Percentiles rank a stretch among this genome's conserved stretches.
phyloP scores from a whole-genome alignment of 495 filamentous ascomycete species.

The Glonium stellatum region DNA sequence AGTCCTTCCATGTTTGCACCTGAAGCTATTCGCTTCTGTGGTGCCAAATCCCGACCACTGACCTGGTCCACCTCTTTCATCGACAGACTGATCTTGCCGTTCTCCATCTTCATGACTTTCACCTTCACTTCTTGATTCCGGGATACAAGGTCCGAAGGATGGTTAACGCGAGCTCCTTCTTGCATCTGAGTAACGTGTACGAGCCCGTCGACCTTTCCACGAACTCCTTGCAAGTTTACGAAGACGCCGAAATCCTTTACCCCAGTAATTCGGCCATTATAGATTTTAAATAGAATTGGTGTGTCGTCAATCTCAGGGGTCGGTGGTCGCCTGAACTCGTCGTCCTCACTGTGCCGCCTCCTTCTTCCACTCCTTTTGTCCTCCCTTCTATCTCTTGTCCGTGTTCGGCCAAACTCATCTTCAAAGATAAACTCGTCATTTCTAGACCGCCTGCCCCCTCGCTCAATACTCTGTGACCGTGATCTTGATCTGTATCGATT shows the following conservation, averaged over 20 bases:
- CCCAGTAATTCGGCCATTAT: constrained; percentile 81
- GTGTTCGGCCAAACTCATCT: constrained; percentile 56
- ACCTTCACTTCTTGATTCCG: constrained; percentile 82
- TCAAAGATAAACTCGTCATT: constrained; percentile 47
- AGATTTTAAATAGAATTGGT: constrained; percentile 79
- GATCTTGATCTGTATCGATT: constrained; percentile 50
- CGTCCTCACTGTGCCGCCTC: constrained; percentile 48
- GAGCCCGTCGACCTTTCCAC: constrained; percentile 83
- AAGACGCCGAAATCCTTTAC: constrained; percentile 95
- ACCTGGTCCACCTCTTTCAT: constrained; percentile 97
- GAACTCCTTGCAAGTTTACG: constrained; percentile 81
- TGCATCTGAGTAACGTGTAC: constrained; percentile 95
- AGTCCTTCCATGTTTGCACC: constrained; percentile 86
- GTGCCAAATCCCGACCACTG: constrained; percentile 76
- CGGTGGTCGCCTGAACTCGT: constrained; percentile 63
- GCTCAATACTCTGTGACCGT: constrained; percentile 39
- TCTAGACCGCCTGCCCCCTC: constrained; percentile 41
- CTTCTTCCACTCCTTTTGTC: constrained; percentile 31
- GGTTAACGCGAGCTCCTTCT: constrained; percentile 79
- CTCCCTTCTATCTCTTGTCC: constrained; percentile 30
- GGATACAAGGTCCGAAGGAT: constrained; percentile 80
- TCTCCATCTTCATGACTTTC: constrained; percentile 83
- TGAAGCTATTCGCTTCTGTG: constrained; percentile 74
- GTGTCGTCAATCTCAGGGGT: constrained; percentile 73
- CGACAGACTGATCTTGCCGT: constrained; percentile 71